Conservation (phyloP, 208 protist genomes). For the Jaenimonas drosophilae region DNA sequence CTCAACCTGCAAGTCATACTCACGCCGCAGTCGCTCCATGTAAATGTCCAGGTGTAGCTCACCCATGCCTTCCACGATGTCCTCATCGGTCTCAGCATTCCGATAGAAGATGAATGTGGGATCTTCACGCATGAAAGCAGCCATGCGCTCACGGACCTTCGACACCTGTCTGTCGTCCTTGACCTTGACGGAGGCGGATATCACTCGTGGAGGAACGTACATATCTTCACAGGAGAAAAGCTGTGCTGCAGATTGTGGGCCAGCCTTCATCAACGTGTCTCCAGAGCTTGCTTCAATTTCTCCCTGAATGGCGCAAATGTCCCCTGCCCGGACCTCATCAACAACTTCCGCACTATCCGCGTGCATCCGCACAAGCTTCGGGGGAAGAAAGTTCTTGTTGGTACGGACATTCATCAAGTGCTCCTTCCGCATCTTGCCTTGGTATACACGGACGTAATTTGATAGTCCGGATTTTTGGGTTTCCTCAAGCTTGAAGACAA, state of each 20-base stretch:
- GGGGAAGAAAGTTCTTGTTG: conserved; percentile 87
- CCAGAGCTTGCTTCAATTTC: conserved; percentile 96
- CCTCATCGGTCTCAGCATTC: conserved; percentile 91
- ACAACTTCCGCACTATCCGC: conserved; percentile 94
- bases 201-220: conserved; percentile 97
- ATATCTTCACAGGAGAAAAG: conserved; percentile 91
- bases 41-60: conserved; percentile 97
- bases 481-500: conserved; percentile 99
- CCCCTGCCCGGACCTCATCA: conserved; percentile 90
- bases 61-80: conserved; percentile 96
- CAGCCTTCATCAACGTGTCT: conserved; percentile 90
- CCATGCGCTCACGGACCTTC: conserved; percentile 72
- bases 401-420: conserved; percentile 83
- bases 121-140: conserved; percentile 94
- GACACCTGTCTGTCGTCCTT: conserved; percentile 78
- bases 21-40: conserved; percentile 92
- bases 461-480: conserved; percentile 93
- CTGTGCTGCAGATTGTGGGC: conserved; percentile 39
- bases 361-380: conserved; percentile 98
- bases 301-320: conserved; percentile 98
- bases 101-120: conserved; percentile 93
- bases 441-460: conserved; percentile 98
- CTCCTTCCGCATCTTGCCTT: conserved; percentile 92
- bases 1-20: conserved; percentile 88
- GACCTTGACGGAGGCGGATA: conserved; percentile 92